Conservation (phyloP, 495 filamentous ascomycete genomes). For the Aspergillus hancockii region DNA sequence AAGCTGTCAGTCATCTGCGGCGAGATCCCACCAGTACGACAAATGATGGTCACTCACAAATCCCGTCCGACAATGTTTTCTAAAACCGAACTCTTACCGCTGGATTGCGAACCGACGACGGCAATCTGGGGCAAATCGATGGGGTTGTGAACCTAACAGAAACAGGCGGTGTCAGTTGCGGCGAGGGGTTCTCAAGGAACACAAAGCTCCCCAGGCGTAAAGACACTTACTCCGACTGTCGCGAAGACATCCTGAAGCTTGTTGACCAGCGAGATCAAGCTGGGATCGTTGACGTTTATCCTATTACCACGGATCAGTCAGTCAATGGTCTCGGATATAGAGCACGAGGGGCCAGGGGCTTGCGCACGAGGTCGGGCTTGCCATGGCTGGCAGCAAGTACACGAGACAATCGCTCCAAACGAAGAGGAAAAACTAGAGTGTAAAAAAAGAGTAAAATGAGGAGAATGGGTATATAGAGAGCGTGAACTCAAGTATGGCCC, state of each 20-base stretch:
- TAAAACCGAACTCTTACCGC: conserved; percentile 99
- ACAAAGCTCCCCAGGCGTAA: conserved; percentile 1
- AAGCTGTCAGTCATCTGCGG: conserved; percentile 16
- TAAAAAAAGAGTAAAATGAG: conserved; percentile 13
- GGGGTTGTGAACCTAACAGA: conserved; percentile 81
- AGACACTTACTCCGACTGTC: conserved; percentile 84
- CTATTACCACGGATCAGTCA: conserved; percentile 45
- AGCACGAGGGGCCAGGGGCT: conserved; percentile 27
- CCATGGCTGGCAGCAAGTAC: conserved; percentile 44
- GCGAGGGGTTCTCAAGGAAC: conserved; percentile 9
- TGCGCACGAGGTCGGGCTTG: conserved; percentile 51
- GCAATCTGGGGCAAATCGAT: conserved; percentile 99
- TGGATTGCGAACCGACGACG: conserved; percentile 98
- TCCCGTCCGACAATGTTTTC: conserved; percentile 99
- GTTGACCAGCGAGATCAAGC: conserved; percentile 92
- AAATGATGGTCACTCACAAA: conserved; percentile 67
- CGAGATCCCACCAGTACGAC: conserved; percentile 17
- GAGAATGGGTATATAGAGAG: conserved; percentile 8
- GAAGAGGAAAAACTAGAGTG: conserved; percentile 10
- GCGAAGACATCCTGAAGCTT: conserved; percentile 99
- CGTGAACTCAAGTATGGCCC: neutral
- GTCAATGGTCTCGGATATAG: conserved; percentile 25
- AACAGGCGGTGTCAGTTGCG: conserved; percentile 36
- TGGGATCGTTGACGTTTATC: conserved; percentile 79
- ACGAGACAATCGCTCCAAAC: conserved; percentile 22